Evolutionary conservation across 371 early-diverging fungal genomes (phyloP), one percentile per base, ranked within the genome.

Genomic region (Dichotomocladium elegans): DNA sequence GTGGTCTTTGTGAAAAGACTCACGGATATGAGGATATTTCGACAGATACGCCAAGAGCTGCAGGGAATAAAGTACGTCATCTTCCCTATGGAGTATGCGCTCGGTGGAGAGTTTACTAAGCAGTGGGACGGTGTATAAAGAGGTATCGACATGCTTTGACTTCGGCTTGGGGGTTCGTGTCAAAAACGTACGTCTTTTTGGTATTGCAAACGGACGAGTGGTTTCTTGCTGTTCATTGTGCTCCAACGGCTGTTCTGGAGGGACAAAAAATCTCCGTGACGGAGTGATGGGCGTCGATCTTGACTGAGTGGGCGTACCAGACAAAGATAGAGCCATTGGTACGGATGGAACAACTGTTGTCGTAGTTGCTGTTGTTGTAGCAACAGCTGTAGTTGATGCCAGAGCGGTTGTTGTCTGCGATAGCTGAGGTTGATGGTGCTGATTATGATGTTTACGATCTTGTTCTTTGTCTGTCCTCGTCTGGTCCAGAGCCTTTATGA

Each of bases 1-100:
- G 43, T 83, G 65, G 33, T 72, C 66, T 17, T 73, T 58, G 69
- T 92, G 83, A 58, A 93, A 74, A 21, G 77, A 51, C 19, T 74
- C 70, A 12, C 90, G 83, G 43, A 90, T 73, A 31, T 80, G 74
- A 30, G 88, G 83, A 68, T 92, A 89, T 69, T 95, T 95, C 41
- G 87, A 86, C n/a, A 93, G 76, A 58, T 90, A 91, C 34, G 93
- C 93, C n/a, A 92, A 74, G 21, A 95, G 70, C 68, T 93, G 92
- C 49, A 90, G 70, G 1, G 91, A 84, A 28, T 90, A 73, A 19
- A 92, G 77, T n/a, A 93, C 85, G 53, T 94, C 92, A 59, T 91
- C 90, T 63, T 86, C 87, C 27, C 91, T 81, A 49, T 82, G 87
- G 61, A 87, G 85, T 24, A 65, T 42, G 10, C 63, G 55, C 33